Evolutionary conservation across 345 rosid genomes (phyloP), one percentile per base, ranked within the genome.

Genomic region (Boechera stricta): DNA sequence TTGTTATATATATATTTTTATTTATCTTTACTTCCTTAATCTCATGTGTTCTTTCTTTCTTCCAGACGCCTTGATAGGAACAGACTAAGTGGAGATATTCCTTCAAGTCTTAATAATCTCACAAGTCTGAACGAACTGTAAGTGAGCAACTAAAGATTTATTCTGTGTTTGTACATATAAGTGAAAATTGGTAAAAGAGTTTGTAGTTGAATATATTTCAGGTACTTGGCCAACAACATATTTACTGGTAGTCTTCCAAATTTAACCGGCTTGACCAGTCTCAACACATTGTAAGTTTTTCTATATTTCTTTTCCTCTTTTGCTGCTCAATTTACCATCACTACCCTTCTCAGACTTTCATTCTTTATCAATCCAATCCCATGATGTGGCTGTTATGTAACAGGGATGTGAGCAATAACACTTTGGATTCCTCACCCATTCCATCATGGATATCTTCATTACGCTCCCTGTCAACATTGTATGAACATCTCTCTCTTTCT

Each of bases 351-450:
- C 36, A 47, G 10, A 15, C 24, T 10, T 48, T 44, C 42, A 7
- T 12, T 24, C 5, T 5, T 49, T 26, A 65, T 48, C 52, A 72
- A 16, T 42, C 16, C 44, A n/a, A 35, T 62, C 7, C 15, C 18
- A 60, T 45, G 26, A 67, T 52, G 67, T 62, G 70, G 26, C 10
- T 51, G 7, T 59, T 10, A 4, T 61, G 31, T 69, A 45, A 64
- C 87, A 96, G 99, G 84, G 98, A 90, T 73, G 57, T 93, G 68
- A 91, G 98, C 81, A 93, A 89, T 79, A 96, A 93, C 35, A 83
- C 79, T 52, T 91, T 96, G 31, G 76, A 71, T 2, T 3, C 68
- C n/a, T 44, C 93, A 38, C 77, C 55, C 1, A 47, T 93, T 77
- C 96, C 95, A 53, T 18, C 83, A 6, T 96, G 98, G 98, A 39